Base-by-base conservation (phyloP, 441 rosid species). In the Isatis lusitanica region DNA sequence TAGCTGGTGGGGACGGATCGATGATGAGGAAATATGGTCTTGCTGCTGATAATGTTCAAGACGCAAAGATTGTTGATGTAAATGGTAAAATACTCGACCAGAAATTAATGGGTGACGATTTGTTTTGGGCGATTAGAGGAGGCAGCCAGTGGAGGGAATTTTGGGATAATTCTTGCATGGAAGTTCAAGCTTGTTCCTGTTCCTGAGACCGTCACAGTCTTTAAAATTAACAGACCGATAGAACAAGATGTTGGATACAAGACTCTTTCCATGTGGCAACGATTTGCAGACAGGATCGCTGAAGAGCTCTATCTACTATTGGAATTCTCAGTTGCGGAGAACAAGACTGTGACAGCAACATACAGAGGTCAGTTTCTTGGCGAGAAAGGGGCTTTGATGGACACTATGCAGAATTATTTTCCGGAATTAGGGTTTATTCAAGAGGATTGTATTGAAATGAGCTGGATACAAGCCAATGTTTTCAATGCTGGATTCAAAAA, bases 81-180 rank as follows among this genome's bases (percentile, higher is more conserved):
- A 74, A 78, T 10, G 93, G 91, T 0, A 81, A 39, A n/a, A 16
- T 86, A 39, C 77, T 85, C 5, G 68, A 84, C 50, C 74, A 86
- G 18, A 36, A 70, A 71, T 39, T 74, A 2, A 86, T 91, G 94
- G 94, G 88, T 0, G 92, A 87, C 70, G 90, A 83, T 68, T 46
- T 82, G 0, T 90, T 90, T 63, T 88, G 93, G 94, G 94, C 91
- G 4, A 79, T 91, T 26, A 63, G 88, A 46, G 93, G 94, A 7
- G 94, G 93, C 0, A 88, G 88, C 6, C 0, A 88, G 88, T 8
- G 90, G 87, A 10, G 92, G 76, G 1, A 90, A 92, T 67, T 90
- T 90, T 36, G 92, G 86, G 2, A 80, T 90, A 17, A 85, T 87
- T 15, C 63, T 87, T 6, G 38, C 85, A 0, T 90, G 92, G 94